phyloP scores from a whole-genome alignment of 2,329 filamentous ascomycete genomes.

The Microsporum canis region DNA sequence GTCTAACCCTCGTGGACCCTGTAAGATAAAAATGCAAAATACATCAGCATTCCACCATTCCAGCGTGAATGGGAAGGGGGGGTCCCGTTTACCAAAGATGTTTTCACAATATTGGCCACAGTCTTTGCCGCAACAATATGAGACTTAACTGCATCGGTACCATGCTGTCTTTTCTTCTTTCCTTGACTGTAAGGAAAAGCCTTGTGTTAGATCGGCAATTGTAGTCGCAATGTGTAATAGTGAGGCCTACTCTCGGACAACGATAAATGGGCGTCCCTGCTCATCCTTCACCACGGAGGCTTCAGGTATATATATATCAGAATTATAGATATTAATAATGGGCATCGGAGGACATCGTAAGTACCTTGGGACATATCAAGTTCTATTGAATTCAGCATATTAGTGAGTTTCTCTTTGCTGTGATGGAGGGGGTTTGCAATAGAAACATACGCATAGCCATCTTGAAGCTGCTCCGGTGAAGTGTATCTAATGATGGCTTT shows the following conservation, averaged over 20 bases:
- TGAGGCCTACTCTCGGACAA: constrained; percentile 72
- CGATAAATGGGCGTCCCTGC: constrained; percentile 91
- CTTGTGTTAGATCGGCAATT: constrained; percentile 7
- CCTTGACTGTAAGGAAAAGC: constrained; percentile 56
- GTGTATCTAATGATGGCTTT: not conserved
- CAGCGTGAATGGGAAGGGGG: constrained; percentile 1
- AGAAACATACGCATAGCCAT: constrained; percentile 39
- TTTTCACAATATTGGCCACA: constrained; percentile 94
- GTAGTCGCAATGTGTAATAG: not conserved
- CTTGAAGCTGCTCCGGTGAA: constrained; percentile 26
- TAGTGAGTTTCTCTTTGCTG: constrained; percentile 14
- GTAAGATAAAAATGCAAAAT: constrained; percentile 6
- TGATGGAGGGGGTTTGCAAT: constrained; percentile 25
- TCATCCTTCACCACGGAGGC: constrained; percentile 88
- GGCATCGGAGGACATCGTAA: not conserved
- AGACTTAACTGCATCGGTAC: constrained; percentile 93
- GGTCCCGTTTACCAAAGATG: constrained; percentile 54
- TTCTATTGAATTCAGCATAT: constrained; percentile 25
- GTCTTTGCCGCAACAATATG: constrained; percentile 96
- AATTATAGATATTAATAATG: not conserved
- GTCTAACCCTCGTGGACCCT: constrained; percentile 87
- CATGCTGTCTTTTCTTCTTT: constrained; percentile 93
- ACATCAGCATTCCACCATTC: not conserved
- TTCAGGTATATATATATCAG: constrained; percentile 22
- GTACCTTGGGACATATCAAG: constrained; percentile 40